A percentile compares a stretch with the other conserved stretches of the same genome.
Conservation (phyloP, 2,329 filamentous ascomycete species). For the Monascus ruber region DNA sequence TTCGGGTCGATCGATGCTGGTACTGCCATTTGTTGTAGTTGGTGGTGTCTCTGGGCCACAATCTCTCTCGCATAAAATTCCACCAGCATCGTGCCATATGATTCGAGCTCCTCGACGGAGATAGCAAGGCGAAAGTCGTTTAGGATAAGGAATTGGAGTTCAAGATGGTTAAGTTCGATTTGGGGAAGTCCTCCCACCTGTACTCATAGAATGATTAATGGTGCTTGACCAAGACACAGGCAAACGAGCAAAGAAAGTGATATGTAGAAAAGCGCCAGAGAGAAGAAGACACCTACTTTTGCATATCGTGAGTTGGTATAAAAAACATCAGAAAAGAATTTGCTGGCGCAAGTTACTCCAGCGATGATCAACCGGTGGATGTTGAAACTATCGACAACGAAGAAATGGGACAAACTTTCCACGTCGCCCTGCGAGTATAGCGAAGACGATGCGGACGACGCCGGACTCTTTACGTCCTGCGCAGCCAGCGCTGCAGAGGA, state of each 20-base stretch:
- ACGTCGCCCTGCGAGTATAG: slow-evolving; percentile 31
- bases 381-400: slow-evolving; percentile 98
- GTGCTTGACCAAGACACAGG: too few species aligned
- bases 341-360: slow-evolving; percentile 94
- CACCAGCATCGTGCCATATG: slow-evolving; percentile 95
- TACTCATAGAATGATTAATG: slow-evolving; percentile 5
- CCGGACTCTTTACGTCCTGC: slow-evolving; percentile 21
- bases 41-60: slow-evolving; percentile 48
- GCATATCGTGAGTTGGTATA: slow-evolving; percentile 99
- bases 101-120: slow-evolving; percentile 88
- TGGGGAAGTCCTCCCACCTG: slow-evolving; percentile 90
- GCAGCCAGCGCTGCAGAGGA: slow-evolving; percentile 22
- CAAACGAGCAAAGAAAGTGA: not conserved
- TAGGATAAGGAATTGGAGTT: slow-evolving; percentile 86
- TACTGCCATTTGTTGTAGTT: slow-evolving; percentile 8
- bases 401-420: slow-evolving; percentile 56
- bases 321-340: slow-evolving; percentile 98
- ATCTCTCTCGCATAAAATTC: slow-evolving; percentile 95
- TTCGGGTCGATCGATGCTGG: slow-evolving; percentile 11
- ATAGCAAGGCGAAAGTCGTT: slow-evolving; percentile 94
- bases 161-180: slow-evolving; percentile 86
- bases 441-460: slow-evolving; percentile 22
- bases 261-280: not conserved
- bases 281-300: slow-evolving; percentile 54
- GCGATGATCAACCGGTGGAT: slow-evolving; percentile 95